Base-by-base conservation (phyloP, 306 rosid species). In the Malus fusca region DNA sequence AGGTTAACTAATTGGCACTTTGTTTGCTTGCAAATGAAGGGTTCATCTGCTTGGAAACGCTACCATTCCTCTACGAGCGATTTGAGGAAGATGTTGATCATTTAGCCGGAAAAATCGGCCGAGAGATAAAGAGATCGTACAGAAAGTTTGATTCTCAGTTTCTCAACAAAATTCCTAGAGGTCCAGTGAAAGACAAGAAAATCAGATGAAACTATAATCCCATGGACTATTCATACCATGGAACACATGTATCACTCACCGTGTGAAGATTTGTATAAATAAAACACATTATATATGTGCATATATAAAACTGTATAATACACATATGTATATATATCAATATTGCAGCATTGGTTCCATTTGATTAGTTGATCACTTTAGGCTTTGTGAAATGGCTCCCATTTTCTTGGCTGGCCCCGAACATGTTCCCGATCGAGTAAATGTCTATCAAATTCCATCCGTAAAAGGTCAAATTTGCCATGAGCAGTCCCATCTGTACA, bases 91-190 rank as follows among this genome's bases (percentile, higher is more conserved):
- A 89, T 1, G 84, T 89, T 19, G 84, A 93, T 82, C 70, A 65
- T 52, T 48, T 88, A 28, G 84, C 82, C 26, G 85, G 87, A 5
- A 79, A 78, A 33, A 31, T 81, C 19, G 52, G 78, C n/a, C 35
- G 56, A 72, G 77, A 84, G 68, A 74, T 86, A 19, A 89, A 76
- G 88, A 85, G 40, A 79, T 82, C 77, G 4, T 91, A 88, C 66
- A 71, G 72, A 70, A 73, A 26, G 69, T 73, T 91, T 51, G 91
- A 88, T 25, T 82, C 82, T 60, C 86, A 77, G 72, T 86, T 85
- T 68, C 90, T 91, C 86, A 88, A 82, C 83, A 89, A 84, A 81
- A 89, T 91, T 73, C 98, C 98, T 21, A 86, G 96, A 85, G 97
- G 93, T 31, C 88, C 97, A 11, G 80, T 84, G 62, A 87, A 91